These are phyloP conservation scores for Balamuthia mandrillaris DNA, from an alignment of 208 protist genomes.

Conservation along the genomic window DNA sequence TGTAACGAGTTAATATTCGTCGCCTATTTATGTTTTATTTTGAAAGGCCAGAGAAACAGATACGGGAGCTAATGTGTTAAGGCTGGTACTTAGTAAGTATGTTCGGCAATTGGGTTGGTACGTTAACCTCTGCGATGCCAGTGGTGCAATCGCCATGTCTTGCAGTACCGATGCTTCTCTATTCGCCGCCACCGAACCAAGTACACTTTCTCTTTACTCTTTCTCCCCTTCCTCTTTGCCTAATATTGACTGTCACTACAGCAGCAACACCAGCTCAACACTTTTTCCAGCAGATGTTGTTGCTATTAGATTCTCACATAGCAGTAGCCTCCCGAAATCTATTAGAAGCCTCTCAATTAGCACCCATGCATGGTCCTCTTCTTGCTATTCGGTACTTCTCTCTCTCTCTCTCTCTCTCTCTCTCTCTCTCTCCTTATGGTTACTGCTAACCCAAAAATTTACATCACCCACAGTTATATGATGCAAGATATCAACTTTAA, in stretches of 20 bases:
- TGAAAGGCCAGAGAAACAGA: neutral
- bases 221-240: neutral
- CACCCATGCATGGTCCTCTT: conserved; percentile 3
- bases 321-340: neutral
- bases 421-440: too few relatives aligned
- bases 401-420: too few relatives aligned
- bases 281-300: neutral
- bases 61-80: neutral
- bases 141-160: neutral
- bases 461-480: too few relatives aligned
- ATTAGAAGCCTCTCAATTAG: neutral
- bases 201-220: neutral
- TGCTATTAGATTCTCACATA: neutral
- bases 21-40: neutral
- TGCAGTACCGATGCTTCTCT: too few relatives aligned
- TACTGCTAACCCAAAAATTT: too few relatives aligned
- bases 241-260: neutral
- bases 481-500: conserved; percentile 29
- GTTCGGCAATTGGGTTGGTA: neutral
- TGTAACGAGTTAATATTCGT: neutral
- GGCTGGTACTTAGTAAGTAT: conserved; percentile 11
- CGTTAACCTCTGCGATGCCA: neutral
- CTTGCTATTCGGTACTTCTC: conserved; percentile 19
- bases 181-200: too few relatives aligned
- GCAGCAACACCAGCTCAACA: neutral